phyloP scores from a whole-genome alignment of 169 alveolate genomes.

The Besnoitia besnoiti region DNA sequence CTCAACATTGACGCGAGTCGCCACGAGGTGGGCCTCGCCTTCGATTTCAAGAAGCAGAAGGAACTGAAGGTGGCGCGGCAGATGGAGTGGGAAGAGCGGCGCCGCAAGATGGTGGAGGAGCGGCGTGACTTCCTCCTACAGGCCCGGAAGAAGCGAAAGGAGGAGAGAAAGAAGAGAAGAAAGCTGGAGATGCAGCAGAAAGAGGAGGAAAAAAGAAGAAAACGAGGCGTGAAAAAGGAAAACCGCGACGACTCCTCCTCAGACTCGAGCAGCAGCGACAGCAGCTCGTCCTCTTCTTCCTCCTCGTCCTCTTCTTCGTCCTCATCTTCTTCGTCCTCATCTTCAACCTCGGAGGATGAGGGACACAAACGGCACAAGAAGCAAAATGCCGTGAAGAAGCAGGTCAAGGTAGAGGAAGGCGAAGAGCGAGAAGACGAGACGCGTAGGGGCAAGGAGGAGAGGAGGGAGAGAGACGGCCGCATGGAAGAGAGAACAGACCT shows the following conservation, averaged over 20 bases:
- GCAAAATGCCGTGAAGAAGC: not conserved
- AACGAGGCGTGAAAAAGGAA: not conserved
- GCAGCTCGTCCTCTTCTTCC: constrained; percentile 29
- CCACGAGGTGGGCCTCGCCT: constrained; percentile 65
- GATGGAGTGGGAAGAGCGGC: constrained; percentile 58
- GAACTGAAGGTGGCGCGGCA: constrained; percentile 34
- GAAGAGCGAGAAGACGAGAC: not conserved
- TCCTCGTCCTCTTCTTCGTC: constrained; percentile 2
- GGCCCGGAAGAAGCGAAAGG: not conserved
- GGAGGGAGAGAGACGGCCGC: not conserved
- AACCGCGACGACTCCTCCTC: not conserved
- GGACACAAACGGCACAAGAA: no score
- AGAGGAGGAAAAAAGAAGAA: not conserved
- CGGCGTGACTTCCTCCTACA: constrained; percentile 18
- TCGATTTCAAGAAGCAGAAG: constrained; percentile 60
- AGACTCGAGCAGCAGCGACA: constrained; percentile 46
- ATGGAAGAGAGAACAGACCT: not conserved
- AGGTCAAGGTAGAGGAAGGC: not conserved
- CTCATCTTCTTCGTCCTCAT: not conserved
- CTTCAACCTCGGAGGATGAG: not conserved
- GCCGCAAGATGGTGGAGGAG: constrained; percentile 42
- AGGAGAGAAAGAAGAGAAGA: constrained; percentile 10
- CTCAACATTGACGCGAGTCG: constrained; percentile 30
- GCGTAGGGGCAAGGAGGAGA: not conserved
- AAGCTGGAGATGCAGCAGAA: not conserved